Base-by-base conservation (phyloP, 1,139 yeast species). In the Hanseniaspora uvarum region DNA sequence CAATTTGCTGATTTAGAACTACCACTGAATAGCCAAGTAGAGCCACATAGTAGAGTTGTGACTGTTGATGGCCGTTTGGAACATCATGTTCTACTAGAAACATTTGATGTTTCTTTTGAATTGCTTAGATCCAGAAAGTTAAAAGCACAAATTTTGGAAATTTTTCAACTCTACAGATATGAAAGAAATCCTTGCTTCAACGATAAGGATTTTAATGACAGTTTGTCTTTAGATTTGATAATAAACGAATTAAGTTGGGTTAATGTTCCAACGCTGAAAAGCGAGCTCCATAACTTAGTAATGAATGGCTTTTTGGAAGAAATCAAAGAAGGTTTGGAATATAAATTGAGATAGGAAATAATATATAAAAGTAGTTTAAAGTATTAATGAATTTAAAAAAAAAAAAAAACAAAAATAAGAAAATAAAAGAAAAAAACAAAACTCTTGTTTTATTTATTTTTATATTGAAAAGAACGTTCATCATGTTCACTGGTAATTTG, bases 1-100 rank as follows among this genome's bases (percentile, higher is more conserved):
- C 97, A 88, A 65, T 81, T 81, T 59, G 79, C 73, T 10, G 80
- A 80, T 56, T 76, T 86, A 78, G 83, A 88, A 64, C 69, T 85
- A 4, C 96, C 96, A 0, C 50, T 61, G 10, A 47, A 38, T 28
- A 73, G 66, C 1, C 70, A 65, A 1, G 72, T 68, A 37, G 69
- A 67, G 53, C 56, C 61, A 4, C 58, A 64, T 33, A 63, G 69
- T 18, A 51, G 58, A 11, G 61, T 66, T 16, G 60, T 69, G 5
- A 57, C 65, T 28, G 66, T 69, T 16, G 65, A 63, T 62, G 5
- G 72, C 60, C 44, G 55, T 12, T 47, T 53, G 38, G 52, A 53
- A 31, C 50, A 16, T 77, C 64, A 57, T 71, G 73, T 12, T 65
- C 63, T 57, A 4, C 72, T 67, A 57, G 58, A 55, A 21, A 55